These are phyloP conservation scores for Lecanoromycetidae sp. DNA, from an alignment of 2,329 filamentous ascomycete genomes.

Conservation along the genomic window DNA sequence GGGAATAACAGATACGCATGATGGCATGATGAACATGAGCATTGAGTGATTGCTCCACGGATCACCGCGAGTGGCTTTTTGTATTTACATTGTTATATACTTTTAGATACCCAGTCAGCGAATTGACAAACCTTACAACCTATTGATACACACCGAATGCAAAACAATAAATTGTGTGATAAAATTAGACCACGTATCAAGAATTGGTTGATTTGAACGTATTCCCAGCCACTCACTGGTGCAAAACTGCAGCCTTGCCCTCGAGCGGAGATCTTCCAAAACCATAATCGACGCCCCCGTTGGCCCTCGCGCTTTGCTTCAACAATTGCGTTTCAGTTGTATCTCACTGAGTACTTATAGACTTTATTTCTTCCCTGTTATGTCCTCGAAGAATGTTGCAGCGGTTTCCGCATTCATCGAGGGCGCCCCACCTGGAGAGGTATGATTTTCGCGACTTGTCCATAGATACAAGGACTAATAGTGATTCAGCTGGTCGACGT, in stretches of 20 bases:
- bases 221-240: too few relatives aligned
- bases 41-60: constrained; percentile 54
- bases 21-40: constrained; percentile 92
- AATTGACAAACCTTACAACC: background rate
- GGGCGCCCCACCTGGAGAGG: constrained; percentile 92
- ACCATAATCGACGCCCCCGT: too few relatives aligned
- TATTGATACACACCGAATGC: too few relatives aligned
- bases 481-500: constrained; percentile 73
- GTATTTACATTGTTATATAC: background rate
- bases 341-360: background rate
- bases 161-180: too few relatives aligned
- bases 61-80: background rate
- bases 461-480: background rate
- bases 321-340: background rate
- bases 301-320: too few relatives aligned
- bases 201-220: too few relatives aligned
- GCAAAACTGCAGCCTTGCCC: too few relatives aligned
- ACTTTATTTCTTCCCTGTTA: constrained; percentile 15
- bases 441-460: constrained; percentile 35
- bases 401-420: constrained; percentile 78
- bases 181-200: too few relatives aligned
- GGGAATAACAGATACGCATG: constrained; percentile 91
- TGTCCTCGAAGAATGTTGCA: constrained; percentile 37
- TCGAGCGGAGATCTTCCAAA: too few relatives aligned
- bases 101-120: constrained; percentile 8